Evolutionary conservation across 73 alveolate genomes (phyloP), one percentile per base, ranked within the genome.

Genomic region (Symbiodinium natans): DNA sequence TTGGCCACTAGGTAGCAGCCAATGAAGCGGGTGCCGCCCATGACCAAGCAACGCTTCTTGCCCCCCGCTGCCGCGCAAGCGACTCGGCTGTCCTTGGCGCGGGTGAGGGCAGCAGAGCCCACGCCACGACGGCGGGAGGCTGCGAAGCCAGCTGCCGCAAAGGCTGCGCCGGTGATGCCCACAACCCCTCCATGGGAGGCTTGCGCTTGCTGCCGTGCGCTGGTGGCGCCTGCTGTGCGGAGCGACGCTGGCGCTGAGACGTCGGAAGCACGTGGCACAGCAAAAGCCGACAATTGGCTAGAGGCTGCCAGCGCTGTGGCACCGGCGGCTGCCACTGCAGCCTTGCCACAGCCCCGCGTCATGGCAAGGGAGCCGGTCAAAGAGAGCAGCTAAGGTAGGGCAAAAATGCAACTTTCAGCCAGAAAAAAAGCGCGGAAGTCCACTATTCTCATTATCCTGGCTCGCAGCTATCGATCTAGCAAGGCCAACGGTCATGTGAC

Each of bases 11-110:
- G 52, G 63, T 90, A 90, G 88, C 96, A 90, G 75, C 96, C 96
- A 54, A 90, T 90, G 96, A 90, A 90, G 33, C 96, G 96, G 9
- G 96, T 90, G 48, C 96, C 96, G 1, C 96, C 96, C 96, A 90
- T 90, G 38, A 90, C 96, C 88, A 90, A 39, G 86, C 95, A 88
- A 29, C 95, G n/a, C 56, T 88, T 88, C 86, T 88, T 40, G 38
- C 95, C 95, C 27, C 31, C 86, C 8, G 43, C 94, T 6, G 95
- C 95, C 0, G 95, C 95, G 34, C 95, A 88, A 19, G 43, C 95
- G 25, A 88, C 86, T 9, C 86, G 95, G 86, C 95, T 88, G 77
- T 63, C 77, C 77, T 63, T 21, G 85, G 95, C 34, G 48, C 48
- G 68, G 1, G 80, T 42, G 68, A 34, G 83, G 21, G 93, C 29